Conservation (phyloP, 306 rosid species). For the Lablab purpureus region DNA sequence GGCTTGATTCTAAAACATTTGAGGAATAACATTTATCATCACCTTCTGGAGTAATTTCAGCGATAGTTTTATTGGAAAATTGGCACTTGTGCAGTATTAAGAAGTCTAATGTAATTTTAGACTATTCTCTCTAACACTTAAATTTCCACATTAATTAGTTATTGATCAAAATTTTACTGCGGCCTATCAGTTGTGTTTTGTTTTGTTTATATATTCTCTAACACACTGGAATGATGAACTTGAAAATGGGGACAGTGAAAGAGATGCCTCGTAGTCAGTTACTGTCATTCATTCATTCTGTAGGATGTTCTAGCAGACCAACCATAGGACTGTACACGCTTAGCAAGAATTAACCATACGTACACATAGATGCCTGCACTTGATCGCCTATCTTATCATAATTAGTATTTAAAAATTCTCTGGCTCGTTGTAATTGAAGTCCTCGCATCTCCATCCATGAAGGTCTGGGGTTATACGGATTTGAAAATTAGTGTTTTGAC, state of each 20-base stretch:
- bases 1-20: constrained; percentile 23
- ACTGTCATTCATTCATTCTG: constrained; percentile 18
- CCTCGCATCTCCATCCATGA: neutral
- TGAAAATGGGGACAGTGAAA: constrained; percentile 21
- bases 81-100: neutral
- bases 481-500: constrained; percentile 10
- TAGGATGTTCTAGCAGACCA: constrained; percentile 26
- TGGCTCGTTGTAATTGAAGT: neutral
- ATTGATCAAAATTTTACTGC: constrained; percentile 4
- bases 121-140: constrained; percentile 21
- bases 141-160: constrained; percentile 20
- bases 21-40: constrained; percentile 22
- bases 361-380: constrained; percentile 18
- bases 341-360: constrained; percentile 17
- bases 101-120: constrained; percentile 20
- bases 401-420: constrained; percentile 24
- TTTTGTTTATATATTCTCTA: constrained; percentile 25
- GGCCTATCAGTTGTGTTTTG: constrained; percentile 21
- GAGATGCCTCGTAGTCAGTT: constrained; percentile 8
- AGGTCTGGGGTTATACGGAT: constrained; percentile 6
- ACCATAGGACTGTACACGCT: constrained; percentile 27
- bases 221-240: constrained; percentile 23
- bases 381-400: constrained; percentile 16
- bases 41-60: constrained; percentile 1
- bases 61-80: constrained; percentile 6